Conservation (phyloP, 139 green algal species). For the Astrephomene gubernaculifera region DNA sequence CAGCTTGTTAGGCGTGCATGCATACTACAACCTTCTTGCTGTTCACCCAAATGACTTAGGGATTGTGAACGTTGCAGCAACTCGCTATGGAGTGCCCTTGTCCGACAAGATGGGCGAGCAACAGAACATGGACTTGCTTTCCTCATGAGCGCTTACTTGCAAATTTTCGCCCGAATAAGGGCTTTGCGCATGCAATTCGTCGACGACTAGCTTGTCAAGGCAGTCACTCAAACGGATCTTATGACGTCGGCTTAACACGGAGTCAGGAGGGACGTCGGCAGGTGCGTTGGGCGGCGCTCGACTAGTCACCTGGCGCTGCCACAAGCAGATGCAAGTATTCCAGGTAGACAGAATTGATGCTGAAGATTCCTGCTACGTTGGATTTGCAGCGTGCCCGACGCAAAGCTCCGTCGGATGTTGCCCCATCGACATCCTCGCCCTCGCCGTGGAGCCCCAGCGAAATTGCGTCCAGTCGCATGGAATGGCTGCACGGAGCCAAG, state of each 20-base stretch:
- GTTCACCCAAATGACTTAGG: not conserved
- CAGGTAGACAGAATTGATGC: no score
- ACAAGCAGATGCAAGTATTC: no score
- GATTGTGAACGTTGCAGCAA: not conserved
- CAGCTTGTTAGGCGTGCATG: no score
- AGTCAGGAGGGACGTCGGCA: slow-evolving; percentile 4
- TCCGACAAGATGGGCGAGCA: not conserved
- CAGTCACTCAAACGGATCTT: not conserved
- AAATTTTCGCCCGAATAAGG: no score
- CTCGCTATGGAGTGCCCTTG: slow-evolving; percentile 3
- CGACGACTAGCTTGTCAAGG: not conserved
- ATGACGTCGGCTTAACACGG: slow-evolving; percentile 17
- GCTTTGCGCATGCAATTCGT: not conserved
- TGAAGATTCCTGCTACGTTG: not conserved
- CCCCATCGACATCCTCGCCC: no score
- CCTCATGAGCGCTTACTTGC: no score
- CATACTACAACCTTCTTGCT: not conserved
- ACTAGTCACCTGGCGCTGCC: not conserved
- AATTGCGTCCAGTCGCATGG: not conserved
- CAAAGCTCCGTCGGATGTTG: not conserved
- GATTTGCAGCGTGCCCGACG: slow-evolving; percentile 5
- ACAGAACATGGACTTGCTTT: no score
- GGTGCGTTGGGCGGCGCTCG: not conserved
- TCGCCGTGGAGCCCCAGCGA: slow-evolving; percentile 1
- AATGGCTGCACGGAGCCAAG: slow-evolving; percentile 20